These are phyloP conservation scores for Gaeumannomyces sp. DNA, from an alignment of 2,329 filamentous ascomycete species.

Conservation along the genomic window DNA sequence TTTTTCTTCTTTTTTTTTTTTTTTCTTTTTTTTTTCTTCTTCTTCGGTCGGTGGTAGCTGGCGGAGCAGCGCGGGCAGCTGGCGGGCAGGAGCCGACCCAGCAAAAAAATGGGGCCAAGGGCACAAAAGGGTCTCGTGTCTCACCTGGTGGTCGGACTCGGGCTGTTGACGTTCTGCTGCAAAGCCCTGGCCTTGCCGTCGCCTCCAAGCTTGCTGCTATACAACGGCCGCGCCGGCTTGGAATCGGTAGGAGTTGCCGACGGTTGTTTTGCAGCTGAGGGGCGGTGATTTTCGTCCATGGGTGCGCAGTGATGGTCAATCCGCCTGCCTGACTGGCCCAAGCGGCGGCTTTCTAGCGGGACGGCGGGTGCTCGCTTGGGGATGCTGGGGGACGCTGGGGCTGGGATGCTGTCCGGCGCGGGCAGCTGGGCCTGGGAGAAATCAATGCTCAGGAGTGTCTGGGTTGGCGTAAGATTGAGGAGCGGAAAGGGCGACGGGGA, in stretches of 20 bases:
- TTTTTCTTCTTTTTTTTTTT: background rate
- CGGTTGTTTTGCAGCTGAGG: conserved; percentile 12
- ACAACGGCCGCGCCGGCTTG: conserved; percentile 21
- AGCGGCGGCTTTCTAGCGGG: background rate
- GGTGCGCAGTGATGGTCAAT: conserved; percentile 1
- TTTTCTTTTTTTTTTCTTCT: background rate
- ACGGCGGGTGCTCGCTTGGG: background rate
- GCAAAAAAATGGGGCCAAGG: conserved; percentile 17
- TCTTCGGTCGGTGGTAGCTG: background rate
- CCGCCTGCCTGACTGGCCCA: conserved; percentile 3
- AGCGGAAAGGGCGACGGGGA: background rate
- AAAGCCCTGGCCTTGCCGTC: conserved; percentile 20
- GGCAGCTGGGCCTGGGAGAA: background rate
- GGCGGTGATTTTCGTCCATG: conserved; percentile 22
- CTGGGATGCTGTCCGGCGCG: background rate
- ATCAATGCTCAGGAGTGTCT: background rate
- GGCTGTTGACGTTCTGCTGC: conserved; percentile 17
- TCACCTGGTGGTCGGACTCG: conserved; percentile 26
- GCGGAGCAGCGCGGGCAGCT: background rate
- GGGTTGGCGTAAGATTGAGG: background rate
- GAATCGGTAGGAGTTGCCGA: conserved; percentile 12
- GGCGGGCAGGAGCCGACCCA: background rate
- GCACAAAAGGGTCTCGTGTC: conserved; percentile 23
- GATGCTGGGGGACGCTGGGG: background rate
- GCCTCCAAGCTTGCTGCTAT: conserved; percentile 26